Evolutionary conservation across 495 filamentous ascomycete genomes (phyloP).

Genomic region (Trichocladium uniseriatum): DNA sequence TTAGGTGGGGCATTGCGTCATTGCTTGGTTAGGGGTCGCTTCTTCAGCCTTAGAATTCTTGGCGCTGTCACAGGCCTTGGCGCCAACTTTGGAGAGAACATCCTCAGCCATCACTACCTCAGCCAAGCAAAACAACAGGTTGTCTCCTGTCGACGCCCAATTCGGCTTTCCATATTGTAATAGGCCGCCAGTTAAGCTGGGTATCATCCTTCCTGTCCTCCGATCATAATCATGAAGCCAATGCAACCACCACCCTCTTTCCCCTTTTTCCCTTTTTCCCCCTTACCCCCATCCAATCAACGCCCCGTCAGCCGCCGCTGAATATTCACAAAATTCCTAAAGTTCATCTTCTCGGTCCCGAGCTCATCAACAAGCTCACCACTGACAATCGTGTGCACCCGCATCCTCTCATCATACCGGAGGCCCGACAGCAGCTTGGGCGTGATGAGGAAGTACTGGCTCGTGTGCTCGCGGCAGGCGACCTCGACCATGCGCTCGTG

Average conservation of each 20-base stretch:
- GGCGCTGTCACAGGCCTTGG: too few relatives aligned
- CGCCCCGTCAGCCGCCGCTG: conserved; percentile 27
- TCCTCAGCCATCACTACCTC: too few relatives aligned
- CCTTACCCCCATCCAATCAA: neutral
- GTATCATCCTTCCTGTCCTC: conserved; percentile 1
- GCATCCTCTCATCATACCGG: conserved; percentile 81
- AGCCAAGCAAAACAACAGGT: too few relatives aligned
- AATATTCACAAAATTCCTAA: conserved; percentile 42
- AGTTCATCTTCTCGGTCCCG: conserved; percentile 50
- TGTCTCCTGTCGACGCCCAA: neutral
- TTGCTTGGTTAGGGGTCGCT: neutral
- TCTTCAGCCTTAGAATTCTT: too few relatives aligned
- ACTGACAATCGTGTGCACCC: conserved; percentile 84
- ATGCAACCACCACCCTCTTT: neutral
- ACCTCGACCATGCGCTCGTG: conserved; percentile 95
- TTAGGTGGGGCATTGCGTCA: neutral
- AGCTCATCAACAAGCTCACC: conserved; percentile 66
- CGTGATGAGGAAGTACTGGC: conserved; percentile 89
- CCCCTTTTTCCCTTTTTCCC: neutral
- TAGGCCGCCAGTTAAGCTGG: neutral
- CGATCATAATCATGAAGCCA: neutral
- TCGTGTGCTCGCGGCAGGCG: conserved; percentile 65
- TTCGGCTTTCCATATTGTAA: neutral
- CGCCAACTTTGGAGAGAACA: too few relatives aligned
- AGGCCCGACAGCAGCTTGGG: conserved; percentile 87